Percentiles rank a stretch among this genome's conserved stretches.
Evolutionary conservation across 768 basidiomycete genomes (phyloP).

Genomic region (Suillus subaureus): DNA sequence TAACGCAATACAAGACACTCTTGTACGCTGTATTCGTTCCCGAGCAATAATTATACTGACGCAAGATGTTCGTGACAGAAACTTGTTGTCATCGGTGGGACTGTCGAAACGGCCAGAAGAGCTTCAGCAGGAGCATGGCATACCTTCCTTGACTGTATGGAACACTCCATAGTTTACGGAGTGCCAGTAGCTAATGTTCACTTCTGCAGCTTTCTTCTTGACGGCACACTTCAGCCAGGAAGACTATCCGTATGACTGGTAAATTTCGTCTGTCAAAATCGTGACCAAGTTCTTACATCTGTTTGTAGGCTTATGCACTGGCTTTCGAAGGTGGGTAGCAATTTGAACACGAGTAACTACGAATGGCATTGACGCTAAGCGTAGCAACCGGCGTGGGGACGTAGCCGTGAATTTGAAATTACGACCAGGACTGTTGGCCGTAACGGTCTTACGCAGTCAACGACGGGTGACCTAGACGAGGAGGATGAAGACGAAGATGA

Average conservation of each 20-base stretch:
- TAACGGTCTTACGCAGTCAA: slow-evolving; percentile 63
- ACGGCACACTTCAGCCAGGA: slow-evolving; percentile 89
- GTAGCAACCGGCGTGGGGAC: slow-evolving; percentile 90
- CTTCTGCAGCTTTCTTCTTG: slow-evolving; percentile 73
- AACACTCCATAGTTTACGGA: slow-evolving; percentile 7
- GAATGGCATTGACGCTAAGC: slow-evolving; percentile 19
- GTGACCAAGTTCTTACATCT: slow-evolving; percentile 13
- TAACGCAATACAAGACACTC: slow-evolving; percentile 75
- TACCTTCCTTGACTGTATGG: slow-evolving; percentile 81
- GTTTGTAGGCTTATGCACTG: slow-evolving; percentile 79
- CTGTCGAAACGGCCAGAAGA: slow-evolving; percentile 82
- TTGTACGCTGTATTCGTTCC: slow-evolving; percentile 46
- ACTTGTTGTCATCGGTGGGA: slow-evolving; percentile 89
- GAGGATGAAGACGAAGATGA: slow-evolving; percentile 71
- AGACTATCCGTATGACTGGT: slow-evolving; percentile 89
- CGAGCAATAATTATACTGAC: neutral
- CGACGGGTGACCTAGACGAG: slow-evolving; percentile 77
- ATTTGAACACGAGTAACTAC: slow-evolving; percentile 10
- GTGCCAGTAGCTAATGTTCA: slow-evolving; percentile 13
- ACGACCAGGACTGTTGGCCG: slow-evolving; percentile 76
- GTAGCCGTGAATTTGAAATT: slow-evolving; percentile 87
- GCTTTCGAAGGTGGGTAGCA: slow-evolving; percentile 68
- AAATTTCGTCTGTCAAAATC: slow-evolving; percentile 19
- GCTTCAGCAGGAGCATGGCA: slow-evolving; percentile 87
- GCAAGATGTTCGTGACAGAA: slow-evolving; percentile 48